Base-by-base conservation (phyloP, 176 grass and related monocot genomes). In the Triticum dicoccoides region DNA sequence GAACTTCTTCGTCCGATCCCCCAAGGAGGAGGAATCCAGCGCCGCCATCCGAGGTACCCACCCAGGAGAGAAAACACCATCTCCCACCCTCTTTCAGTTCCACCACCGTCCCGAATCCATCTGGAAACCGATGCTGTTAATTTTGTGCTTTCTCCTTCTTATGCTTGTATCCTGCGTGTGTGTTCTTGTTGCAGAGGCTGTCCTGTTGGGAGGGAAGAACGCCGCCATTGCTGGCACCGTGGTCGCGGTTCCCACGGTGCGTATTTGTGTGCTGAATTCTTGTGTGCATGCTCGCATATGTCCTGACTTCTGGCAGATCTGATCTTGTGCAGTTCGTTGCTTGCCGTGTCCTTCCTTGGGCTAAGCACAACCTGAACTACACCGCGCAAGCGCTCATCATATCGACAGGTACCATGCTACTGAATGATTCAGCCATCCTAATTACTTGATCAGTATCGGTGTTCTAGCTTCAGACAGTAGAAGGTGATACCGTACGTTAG, bases 301-400 rank as follows among this genome's bases (percentile, higher is more conserved):
- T 59, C 86, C 88, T 93, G 33, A 84, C n/a, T 23, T 35, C 24
- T 78, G 58, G 71, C 21, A 30, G 66, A 70, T 49, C 33, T 59
- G 37, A 66, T 78, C 3, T 86, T 11, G 34, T 52, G 75, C 87
- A 98, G 96, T 81, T 98, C 87, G 86, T 98, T 77, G 96, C 76
- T 54, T 98, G 96, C 76, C 96, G 93, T 62, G 86, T 84, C 35
- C 88, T 98, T 89, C 96, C 96, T 25, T 98, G 96, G 96, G 96
- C 96, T 44, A 98, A 94, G 88, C 76, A 88, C 21, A 98, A 98
- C 84, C 96, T 98, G 23, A 98, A 96, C 70, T 92, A 98, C 88
- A 98, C 91, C 44, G 96, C 96, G 75, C 96, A 98, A 61, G 82
- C 96, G 27, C 90, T 98, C 69, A 98, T 98, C 59, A 98, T 98